These are phyloP conservation scores for Hypomontagnella submonticulosa DNA, from an alignment of 495 filamentous ascomycete species.

Conservation along the genomic window DNA sequence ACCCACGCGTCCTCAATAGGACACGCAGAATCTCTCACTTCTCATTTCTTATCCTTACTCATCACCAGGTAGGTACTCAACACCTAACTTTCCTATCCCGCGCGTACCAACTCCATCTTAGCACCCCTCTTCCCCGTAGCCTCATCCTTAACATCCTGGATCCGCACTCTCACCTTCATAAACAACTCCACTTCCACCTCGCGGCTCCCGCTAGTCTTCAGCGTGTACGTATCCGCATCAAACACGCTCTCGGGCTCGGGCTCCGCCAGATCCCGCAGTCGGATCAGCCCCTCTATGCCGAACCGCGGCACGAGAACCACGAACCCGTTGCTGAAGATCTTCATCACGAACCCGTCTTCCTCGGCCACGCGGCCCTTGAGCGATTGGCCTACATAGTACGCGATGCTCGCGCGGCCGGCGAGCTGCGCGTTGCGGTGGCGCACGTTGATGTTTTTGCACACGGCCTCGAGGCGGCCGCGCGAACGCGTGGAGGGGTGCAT, in stretches of 20 bases:
- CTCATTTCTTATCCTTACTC: too few species aligned
- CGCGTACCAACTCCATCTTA: conserved; percentile 70
- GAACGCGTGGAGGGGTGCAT: conserved; percentile 79
- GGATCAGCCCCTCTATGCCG: conserved; percentile 91
- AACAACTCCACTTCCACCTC: conserved; percentile 80
- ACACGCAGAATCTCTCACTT: too few species aligned
- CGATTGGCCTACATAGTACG: conserved; percentile 97
- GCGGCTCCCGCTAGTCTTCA: conserved; percentile 67
- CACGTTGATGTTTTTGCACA: conserved; percentile 98
- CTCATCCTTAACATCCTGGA: conserved; percentile 93
- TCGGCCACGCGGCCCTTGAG: conserved; percentile 83
- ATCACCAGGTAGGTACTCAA: background rate
- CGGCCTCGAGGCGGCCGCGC: conserved; percentile 84
- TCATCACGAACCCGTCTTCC: conserved; percentile 95
- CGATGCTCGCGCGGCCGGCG: conserved; percentile 90
- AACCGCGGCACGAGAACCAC: conserved; percentile 96
- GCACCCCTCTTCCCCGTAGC: conserved; percentile 91
- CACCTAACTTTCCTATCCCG: conserved; percentile 27
- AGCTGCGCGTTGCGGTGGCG: conserved; percentile 96
- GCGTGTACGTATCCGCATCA: conserved; percentile 83
- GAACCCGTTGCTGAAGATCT: conserved; percentile 95
- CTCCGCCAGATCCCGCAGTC: conserved; percentile 81
- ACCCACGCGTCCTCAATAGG: background rate
- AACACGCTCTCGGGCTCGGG: conserved; percentile 80
- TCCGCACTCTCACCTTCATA: conserved; percentile 84